A percentile compares a stretch with the other conserved stretches of the same genome.
Conservation (phyloP, 108 stramenopile species). For the Nannochloropsis oceanica region DNA sequence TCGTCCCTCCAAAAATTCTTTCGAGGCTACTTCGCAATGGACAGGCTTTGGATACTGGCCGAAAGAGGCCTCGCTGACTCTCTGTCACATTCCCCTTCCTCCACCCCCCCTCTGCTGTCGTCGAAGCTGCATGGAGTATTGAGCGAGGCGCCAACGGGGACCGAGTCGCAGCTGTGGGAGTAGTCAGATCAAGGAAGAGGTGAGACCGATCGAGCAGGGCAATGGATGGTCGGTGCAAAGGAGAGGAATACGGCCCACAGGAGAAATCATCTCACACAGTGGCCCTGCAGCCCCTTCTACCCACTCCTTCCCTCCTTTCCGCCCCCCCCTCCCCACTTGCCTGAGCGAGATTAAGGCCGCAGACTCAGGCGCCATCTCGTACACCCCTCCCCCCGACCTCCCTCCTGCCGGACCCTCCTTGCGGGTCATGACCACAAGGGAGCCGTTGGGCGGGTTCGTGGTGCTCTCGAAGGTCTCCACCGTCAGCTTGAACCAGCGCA, state of each 20-base stretch:
- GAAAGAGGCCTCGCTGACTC: not conserved
- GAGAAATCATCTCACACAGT: no score
- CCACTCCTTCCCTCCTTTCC: not conserved
- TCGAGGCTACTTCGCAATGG: not conserved
- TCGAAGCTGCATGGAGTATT: not conserved
- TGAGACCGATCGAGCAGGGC: no score
- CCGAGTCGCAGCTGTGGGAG: not conserved
- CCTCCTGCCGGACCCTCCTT: not conserved
- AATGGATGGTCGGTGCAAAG: no score
- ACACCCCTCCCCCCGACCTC: not conserved
- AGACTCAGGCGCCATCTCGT: not conserved
- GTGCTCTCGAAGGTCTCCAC: constrained; percentile 8
- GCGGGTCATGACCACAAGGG: constrained; percentile 35
- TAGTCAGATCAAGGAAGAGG: no score
- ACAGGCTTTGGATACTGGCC: not conserved
- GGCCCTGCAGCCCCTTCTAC: not conserved
- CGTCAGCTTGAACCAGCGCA: constrained; percentile 26
- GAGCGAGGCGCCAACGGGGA: not conserved
- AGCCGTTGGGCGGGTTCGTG: constrained; percentile 33
- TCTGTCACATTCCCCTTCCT: not conserved
- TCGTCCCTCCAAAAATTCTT: no score
- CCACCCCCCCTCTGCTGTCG: not conserved
- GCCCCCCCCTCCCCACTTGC: not conserved
- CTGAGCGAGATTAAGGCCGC: not conserved
- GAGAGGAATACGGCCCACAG: no score